These are phyloP conservation scores for Teunomyces cretensis DNA, from an alignment of 805 yeast genomes.

Conservation along the genomic window DNA sequence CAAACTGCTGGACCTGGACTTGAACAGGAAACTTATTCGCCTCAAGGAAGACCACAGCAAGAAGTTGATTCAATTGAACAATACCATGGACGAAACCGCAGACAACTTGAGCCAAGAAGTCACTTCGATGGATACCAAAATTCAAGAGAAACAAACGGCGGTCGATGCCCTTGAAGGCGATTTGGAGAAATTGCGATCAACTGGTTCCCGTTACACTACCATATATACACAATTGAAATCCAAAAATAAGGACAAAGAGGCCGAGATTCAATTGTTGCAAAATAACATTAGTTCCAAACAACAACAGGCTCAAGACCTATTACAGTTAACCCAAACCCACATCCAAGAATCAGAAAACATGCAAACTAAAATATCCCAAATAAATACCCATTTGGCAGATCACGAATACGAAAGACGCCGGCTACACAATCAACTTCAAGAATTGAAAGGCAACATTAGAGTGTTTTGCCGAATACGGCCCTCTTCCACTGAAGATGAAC, in stretches of 20 bases:
- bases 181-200: not conserved
- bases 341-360: slow-evolving; percentile 7
- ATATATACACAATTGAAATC: slow-evolving; percentile 2
- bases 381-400: slow-evolving; percentile 36
- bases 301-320: slow-evolving; percentile 8
- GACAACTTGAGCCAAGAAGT: slow-evolving; percentile 11
- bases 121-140: slow-evolving; percentile 6
- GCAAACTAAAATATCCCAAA: slow-evolving; percentile 1
- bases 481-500: slow-evolving; percentile 17
- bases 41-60: slow-evolving; percentile 26
- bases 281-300: slow-evolving; percentile 11
- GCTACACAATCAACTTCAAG: slow-evolving; percentile 76
- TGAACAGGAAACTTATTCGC: slow-evolving; percentile 21
- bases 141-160: slow-evolving; percentile 4
- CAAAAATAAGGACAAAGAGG: slow-evolving; percentile 12
- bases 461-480: slow-evolving; percentile 90
- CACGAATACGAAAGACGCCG: slow-evolving; percentile 60
- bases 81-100: slow-evolving; percentile 16
- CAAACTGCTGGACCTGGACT: slow-evolving; percentile 11
- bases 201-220: not conserved
- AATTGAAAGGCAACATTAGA: slow-evolving; percentile 86
- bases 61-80: slow-evolving; percentile 13
- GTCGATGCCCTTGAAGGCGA: slow-evolving; percentile 9
- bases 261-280: slow-evolving; percentile 16
- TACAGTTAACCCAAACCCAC: slow-evolving; percentile 6